Base-by-base conservation (phyloP, 257 asterid species). In the Perilla frutescens region DNA sequence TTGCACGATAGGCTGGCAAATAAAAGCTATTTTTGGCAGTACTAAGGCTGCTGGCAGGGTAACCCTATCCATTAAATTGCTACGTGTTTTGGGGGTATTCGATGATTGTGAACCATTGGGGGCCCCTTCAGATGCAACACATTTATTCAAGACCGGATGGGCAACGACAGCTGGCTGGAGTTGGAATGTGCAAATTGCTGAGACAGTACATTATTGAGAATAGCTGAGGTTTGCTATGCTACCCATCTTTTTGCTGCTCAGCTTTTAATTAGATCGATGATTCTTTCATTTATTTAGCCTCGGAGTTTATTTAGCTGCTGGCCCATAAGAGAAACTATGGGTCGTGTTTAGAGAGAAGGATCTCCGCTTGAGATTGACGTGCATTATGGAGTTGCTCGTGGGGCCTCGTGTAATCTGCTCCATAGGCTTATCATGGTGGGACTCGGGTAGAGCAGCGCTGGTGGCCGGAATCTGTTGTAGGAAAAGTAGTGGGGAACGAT, bases 1-100 rank as follows among this genome's bases (percentile, higher is more conserved):
- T 74, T 79, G 86, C 80, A 67, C 13, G 78, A 70, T 68, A 61
- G 79, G 82, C 84, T 82, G 87, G 80, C 81, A 72, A 71, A 70
- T 48, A 47, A 70, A 73, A 76, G 78, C 66, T 68, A 49, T 48
- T 63, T 72, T 72, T 75, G 84, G 81, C 81, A 47, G 77, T 56
- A 61, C 11, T 48, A 63, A 72, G 29, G 71, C 39, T 53, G 77
- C 72, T 71, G 80, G 71, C 72, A 41, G 32, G 68, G 72, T 3
- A 76, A 62, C 81, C 79, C 84, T 57, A 78, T 76, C 66, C 84
- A 62, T 66, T 66, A 68, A 49, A 47, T 32, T n/a, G 80, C 65
- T 43, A 15, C 43, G 56, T 39, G 56, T 67, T 63, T 78, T 32
- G 41, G 44, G 57, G 78, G 70, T 55, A 54, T 61, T 64, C 10